phyloP scores from a whole-genome alignment of 306 rosid genomes.

The Corylus avellana region DNA sequence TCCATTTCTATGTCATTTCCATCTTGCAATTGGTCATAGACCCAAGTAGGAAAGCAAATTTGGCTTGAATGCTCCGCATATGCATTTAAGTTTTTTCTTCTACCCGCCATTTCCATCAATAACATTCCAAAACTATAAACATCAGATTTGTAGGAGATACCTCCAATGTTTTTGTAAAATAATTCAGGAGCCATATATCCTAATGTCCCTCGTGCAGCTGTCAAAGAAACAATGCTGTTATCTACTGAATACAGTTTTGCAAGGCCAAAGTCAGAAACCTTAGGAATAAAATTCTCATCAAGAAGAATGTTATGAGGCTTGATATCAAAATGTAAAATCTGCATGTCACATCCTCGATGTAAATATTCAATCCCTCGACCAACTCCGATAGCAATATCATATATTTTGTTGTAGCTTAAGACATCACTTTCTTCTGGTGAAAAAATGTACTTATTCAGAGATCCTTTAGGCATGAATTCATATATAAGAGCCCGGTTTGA shows the following conservation, averaged over 20 bases:
- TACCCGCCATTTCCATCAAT: background rate
- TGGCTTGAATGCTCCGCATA: background rate
- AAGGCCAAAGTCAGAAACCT: background rate
- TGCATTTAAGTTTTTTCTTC: background rate
- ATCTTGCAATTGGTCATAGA: background rate
- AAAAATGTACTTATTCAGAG: background rate
- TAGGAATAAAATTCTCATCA: background rate
- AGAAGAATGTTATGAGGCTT: background rate
- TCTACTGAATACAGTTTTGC: background rate
- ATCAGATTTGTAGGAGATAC: background rate
- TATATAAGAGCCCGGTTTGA: background rate
- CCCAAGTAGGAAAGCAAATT: background rate
- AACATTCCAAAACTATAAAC: background rate
- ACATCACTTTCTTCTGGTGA: background rate
- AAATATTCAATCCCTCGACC: background rate
- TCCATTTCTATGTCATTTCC: background rate
- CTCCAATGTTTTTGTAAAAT: background rate
- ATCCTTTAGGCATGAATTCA: background rate
- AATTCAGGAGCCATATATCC: background rate
- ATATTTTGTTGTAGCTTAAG: background rate
- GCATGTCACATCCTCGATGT: background rate
- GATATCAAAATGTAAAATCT: background rate
- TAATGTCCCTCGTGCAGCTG: background rate
- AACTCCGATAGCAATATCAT: background rate
- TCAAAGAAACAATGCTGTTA: background rate